A percentile compares a stretch with the other conserved stretches of the same genome.
These are phyloP conservation scores for Cyberlindnera xishuangbannaensis DNA, from an alignment of 805 yeast species.

Conservation along the genomic window DNA sequence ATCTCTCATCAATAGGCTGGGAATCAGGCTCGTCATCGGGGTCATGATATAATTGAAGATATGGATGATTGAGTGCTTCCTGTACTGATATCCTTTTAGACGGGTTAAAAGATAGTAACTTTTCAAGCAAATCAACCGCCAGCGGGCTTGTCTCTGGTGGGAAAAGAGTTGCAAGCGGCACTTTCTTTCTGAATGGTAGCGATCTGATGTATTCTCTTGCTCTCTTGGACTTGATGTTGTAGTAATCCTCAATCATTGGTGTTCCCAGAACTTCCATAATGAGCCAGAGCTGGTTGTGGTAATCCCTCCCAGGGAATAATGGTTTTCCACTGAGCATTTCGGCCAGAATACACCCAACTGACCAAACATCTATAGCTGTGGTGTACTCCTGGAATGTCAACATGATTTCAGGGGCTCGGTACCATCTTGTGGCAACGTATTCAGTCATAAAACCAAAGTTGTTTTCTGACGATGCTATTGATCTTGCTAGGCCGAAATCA, in stretches of 20 bases:
- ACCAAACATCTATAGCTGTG: constrained; percentile 76
- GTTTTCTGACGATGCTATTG: constrained; percentile 42
- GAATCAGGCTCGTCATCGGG: constrained; percentile 64
- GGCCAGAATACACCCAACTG: constrained; percentile 72
- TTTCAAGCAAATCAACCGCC: constrained; percentile 60
- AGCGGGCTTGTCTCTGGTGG: constrained; percentile 40
- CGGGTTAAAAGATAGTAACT: constrained; percentile 68
- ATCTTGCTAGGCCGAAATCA: constrained; percentile 72
- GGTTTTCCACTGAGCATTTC: constrained; percentile 58
- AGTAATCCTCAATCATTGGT: constrained; percentile 67
- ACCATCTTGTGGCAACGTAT: constrained; percentile 83
- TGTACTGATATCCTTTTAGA: constrained; percentile 66
- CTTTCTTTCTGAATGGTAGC: constrained; percentile 53
- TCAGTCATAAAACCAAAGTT: constrained; percentile 60
- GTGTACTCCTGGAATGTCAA: constrained; percentile 65
- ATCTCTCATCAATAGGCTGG: constrained; percentile 31
- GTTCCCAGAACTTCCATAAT: constrained; percentile 69
- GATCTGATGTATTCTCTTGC: constrained; percentile 74
- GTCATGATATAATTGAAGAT: constrained; percentile 60
- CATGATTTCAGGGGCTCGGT: constrained; percentile 82
- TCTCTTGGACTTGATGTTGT: constrained; percentile 64
- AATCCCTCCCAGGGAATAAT: constrained; percentile 71
- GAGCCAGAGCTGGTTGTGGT: constrained; percentile 58
- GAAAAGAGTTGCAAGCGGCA: constrained; percentile 46
- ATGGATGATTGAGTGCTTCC: constrained; percentile 72